A percentile compares a stretch with the other conserved stretches of the same genome.
These are phyloP conservation scores for Russula abietina DNA, from an alignment of 768 basidiomycete species.

Conservation along the genomic window DNA sequence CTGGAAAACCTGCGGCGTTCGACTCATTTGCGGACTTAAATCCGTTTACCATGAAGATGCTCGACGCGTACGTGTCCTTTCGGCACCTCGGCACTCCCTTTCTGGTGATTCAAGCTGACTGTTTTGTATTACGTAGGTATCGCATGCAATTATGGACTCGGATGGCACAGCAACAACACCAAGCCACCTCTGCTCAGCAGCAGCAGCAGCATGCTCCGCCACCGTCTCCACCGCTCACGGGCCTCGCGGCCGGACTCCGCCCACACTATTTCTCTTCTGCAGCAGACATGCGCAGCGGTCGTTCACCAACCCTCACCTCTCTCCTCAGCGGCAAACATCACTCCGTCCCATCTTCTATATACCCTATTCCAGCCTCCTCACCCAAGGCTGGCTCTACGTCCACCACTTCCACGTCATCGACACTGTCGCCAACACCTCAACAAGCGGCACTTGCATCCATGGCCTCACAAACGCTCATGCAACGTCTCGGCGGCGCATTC, in stretches of 20 bases:
- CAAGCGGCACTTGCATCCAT: constrained; percentile 63
- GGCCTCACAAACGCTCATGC: constrained; percentile 69
- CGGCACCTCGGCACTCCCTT: neutral
- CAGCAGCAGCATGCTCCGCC: constrained; percentile 33
- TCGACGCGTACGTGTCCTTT: constrained; percentile 59
- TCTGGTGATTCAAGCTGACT: constrained; percentile 8
- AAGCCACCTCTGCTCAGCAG: constrained; percentile 35
- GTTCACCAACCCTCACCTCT: constrained; percentile 28
- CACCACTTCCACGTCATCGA: constrained; percentile 29
- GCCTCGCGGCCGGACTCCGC: constrained; percentile 32
- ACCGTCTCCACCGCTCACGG: constrained; percentile 25
- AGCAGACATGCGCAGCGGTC: constrained; percentile 20
- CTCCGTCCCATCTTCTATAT: constrained; percentile 20
- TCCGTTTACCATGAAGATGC: constrained; percentile 79
- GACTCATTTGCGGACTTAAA: constrained; percentile 76
- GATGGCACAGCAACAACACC: constrained; percentile 71
- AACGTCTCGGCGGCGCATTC: constrained; percentile 69
- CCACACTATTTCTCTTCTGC: constrained; percentile 37
- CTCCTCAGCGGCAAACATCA: constrained; percentile 43
- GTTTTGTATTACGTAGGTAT: constrained; percentile 38
- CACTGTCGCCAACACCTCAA: constrained; percentile 33
- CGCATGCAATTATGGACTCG: constrained; percentile 91
- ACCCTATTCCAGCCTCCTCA: constrained; percentile 43
- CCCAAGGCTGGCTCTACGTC: constrained; percentile 33
- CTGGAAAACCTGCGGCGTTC: constrained; percentile 45